phyloP scores from a whole-genome alignment of 1,284 basidiomycete genomes.

The Rhodotorula sp. region DNA sequence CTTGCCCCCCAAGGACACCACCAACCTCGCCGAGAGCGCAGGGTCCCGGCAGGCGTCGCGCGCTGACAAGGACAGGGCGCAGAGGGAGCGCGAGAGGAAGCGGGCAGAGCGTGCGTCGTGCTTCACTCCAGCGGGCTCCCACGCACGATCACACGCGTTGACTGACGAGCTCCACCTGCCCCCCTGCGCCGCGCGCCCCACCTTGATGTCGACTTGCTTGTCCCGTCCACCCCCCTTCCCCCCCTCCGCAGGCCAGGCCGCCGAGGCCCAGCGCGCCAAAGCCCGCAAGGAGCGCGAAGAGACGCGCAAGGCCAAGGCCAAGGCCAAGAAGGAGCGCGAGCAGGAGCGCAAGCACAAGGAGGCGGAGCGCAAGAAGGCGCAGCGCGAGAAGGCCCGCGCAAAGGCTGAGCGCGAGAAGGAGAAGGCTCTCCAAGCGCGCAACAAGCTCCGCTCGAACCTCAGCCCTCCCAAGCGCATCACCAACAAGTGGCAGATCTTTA shows the following conservation, averaged over 20 bases:
- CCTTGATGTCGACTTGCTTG: no score
- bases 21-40: constrained; percentile 3
- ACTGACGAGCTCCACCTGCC: no score
- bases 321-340: constrained; percentile 12
- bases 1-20: background rate
- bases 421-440: background rate
- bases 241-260: constrained; percentile 10
- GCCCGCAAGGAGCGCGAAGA: constrained; percentile 7
- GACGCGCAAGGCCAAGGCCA: constrained; percentile 12
- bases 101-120: constrained; percentile 3
- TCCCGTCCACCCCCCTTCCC: no score
- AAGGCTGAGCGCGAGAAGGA: background rate
- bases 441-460: constrained; percentile 5
- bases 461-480: constrained; percentile 30
- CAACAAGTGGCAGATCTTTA: constrained; percentile 34
- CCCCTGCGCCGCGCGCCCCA: no score
- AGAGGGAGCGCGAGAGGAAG: constrained; percentile 5
- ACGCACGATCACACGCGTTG: no score
- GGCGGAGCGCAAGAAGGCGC: constrained; percentile 5
- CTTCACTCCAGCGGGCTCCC: no score
- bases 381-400: constrained; percentile 10
- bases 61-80: constrained; percentile 14
- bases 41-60: constrained; percentile 20
- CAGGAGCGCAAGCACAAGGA: constrained; percentile 2
- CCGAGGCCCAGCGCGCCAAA: constrained; percentile 18